Conservation (phyloP, 148 eudicot genomes). For the Heliosperma pusillum region DNA sequence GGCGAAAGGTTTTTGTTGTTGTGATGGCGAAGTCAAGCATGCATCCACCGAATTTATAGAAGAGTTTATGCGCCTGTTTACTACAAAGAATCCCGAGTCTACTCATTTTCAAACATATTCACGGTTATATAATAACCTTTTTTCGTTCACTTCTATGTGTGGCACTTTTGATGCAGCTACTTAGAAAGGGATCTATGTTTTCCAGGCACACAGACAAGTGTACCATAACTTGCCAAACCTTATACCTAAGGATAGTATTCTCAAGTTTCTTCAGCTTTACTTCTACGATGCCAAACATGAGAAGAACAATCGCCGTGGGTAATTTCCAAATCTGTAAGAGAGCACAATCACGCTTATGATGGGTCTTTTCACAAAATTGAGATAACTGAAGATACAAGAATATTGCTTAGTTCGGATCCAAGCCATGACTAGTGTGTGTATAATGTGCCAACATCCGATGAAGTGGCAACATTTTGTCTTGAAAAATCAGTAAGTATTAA, state of each 20-base stretch:
- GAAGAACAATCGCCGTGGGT: not conserved
- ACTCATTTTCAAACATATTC: not conserved
- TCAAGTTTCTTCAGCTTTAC: not conserved
- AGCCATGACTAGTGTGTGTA: not conserved
- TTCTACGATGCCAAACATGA: not conserved
- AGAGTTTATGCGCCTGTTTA: not conserved
- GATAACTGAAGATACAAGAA: not conserved
- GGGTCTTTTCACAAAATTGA: not conserved
- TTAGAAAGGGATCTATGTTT: not conserved
- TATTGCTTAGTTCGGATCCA: not conserved
- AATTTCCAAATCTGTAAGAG: not conserved
- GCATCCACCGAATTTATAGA: not conserved
- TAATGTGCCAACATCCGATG: too few relatives aligned
- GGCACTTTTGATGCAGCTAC: not conserved
- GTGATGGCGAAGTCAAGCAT: not conserved
- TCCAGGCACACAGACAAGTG: not conserved
- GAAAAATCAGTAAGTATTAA: not conserved
- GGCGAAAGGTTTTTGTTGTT: not conserved
- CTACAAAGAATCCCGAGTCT: not conserved
- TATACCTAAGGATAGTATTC: not conserved
- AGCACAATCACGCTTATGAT: not conserved
- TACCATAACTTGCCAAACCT: not conserved
- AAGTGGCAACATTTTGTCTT: not conserved
- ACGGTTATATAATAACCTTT: constrained; percentile 3
- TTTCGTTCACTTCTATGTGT: constrained; percentile 7